phyloP scores from a whole-genome alignment of 1,284 basidiomycete genomes.

The Ceratobasidium theobromae region DNA sequence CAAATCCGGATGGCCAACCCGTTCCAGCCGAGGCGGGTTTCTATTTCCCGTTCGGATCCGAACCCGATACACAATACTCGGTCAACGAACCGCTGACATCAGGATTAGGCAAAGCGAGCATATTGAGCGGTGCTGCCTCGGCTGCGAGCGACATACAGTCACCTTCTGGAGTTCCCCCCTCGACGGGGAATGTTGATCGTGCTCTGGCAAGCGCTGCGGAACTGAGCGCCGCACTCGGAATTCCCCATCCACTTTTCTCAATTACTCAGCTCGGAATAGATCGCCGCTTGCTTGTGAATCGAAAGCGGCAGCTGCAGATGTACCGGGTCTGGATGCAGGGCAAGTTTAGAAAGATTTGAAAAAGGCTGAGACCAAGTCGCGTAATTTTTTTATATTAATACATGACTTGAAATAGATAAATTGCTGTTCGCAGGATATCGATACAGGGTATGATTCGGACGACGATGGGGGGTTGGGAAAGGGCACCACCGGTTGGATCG shows the following conservation, averaged over 20 bases:
- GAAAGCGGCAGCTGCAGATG: constrained; percentile 92
- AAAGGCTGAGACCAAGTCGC: neutral
- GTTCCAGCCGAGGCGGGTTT: neutral
- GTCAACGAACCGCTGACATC: constrained; percentile 1
- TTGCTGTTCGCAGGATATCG: neutral
- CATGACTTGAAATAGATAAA: neutral
- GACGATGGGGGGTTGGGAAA: neutral
- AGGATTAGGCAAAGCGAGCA: neutral
- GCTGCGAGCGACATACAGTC: neutral
- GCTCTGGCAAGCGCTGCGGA: constrained; percentile 12
- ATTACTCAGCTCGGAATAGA: constrained; percentile 82
- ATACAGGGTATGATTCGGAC: neutral
- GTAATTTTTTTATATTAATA: neutral
- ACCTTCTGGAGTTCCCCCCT: neutral
- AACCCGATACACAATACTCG: neutral
- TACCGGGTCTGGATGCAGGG: constrained; percentile 94
- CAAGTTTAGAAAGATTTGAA: constrained; percentile 63
- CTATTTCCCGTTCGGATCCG: neutral
- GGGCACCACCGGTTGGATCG: neutral
- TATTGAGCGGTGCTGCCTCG: neutral
- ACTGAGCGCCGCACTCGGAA: neutral
- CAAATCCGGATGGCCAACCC: neutral
- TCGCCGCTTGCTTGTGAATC: constrained; percentile 85
- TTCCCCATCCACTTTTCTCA: constrained; percentile 54
- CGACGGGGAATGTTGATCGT: neutral